These are phyloP conservation scores for Nidularia pulvinata DNA, from an alignment of 768 basidiomycete genomes.

Conservation along the genomic window DNA sequence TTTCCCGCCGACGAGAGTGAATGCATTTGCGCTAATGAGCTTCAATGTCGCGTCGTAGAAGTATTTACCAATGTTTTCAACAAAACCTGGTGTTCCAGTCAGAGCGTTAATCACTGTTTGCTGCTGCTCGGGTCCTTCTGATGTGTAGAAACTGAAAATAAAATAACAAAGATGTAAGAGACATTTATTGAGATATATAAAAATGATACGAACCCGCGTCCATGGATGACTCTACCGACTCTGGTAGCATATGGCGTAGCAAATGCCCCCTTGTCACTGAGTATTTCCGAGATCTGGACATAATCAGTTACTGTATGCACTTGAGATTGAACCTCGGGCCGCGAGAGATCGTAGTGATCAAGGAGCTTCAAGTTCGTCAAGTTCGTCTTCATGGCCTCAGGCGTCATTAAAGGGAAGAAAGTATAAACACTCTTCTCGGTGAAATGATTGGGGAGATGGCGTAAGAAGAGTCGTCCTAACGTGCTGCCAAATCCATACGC, in stretches of 20 bases:
- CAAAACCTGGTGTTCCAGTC: conserved; percentile 40
- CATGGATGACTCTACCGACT: conserved; percentile 52
- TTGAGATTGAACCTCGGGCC: conserved; percentile 34
- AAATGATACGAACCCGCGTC: conserved; percentile 48
- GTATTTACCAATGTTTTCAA: conserved; percentile 52
- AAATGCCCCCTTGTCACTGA: conserved; percentile 46
- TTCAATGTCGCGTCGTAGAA: conserved; percentile 68
- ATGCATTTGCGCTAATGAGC: conserved; percentile 55
- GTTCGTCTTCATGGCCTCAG: conserved; percentile 60
- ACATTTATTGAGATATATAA: conserved; percentile 36
- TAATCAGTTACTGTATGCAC: conserved; percentile 41
- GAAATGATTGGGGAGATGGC: conserved; percentile 71
- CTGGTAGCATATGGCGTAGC: conserved; percentile 45
- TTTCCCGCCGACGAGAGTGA: conserved; percentile 53
- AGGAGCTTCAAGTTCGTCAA: conserved; percentile 54
- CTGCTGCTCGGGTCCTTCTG: conserved; percentile 48
- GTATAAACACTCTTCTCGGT: conserved; percentile 72
- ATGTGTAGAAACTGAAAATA: conserved; percentile 62
- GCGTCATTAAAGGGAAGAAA: conserved; percentile 90
- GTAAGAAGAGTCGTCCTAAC: conserved; percentile 72
- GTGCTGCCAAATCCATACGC: conserved; percentile 79
- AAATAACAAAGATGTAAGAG: conserved; percentile 31
- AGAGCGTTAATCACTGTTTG: conserved; percentile 46
- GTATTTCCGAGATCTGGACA: conserved; percentile 48
- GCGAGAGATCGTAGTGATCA: conserved; percentile 53